Base-by-base conservation (phyloP, 2,329 filamentous ascomycete genomes). In the Hypoxylon sp. region DNA sequence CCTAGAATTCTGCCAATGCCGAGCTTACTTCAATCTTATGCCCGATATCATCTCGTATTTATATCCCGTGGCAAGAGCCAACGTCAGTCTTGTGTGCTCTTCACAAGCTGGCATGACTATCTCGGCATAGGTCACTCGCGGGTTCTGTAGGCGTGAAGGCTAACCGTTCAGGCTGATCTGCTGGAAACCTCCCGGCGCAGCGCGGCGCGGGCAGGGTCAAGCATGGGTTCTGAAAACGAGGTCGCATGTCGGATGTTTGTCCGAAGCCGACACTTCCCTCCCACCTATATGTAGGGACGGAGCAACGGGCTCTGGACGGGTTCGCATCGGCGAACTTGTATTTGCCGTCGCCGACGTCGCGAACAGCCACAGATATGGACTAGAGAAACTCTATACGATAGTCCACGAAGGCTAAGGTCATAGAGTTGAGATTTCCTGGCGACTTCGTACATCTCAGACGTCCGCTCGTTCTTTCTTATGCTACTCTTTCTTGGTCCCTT, bases 341-440 rank as follows among this genome's bases (percentile, higher is more conserved):
- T n/a, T 6, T 35, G n/a, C 47, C 49, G 7, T 13, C 13, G 23
- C 43, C 33, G 40, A 46, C n/a, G 13, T 54, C 20, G 41, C 3
- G 13, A 20, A n/a, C n/a, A n/a, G n/a, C n/a, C 26, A 47, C 24
- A 31, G n/a, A 35, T 33, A 10, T 13, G 13, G 35, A 50, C 23
- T 46, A 21, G 35, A 40, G 31, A 37, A 59, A 55, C 56, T 15
- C 33, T 50, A 46, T 23, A 10, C 33, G 20, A 17, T 26, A 27
- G 31, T 17, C 26, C 21, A 11, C 20, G 29, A 29, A n/a, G n/a
- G n/a, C n/a, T 26, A 37, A 7, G n/a, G 27, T 11, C n/a, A n/a
- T 26, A 40, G 23, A 13, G 26, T 29, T 49, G 40, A 24, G 31
- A 18, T 15, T 35, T 35, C 15, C 41, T 38, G 27, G 27, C 31